Base-by-base conservation (phyloP, 2,329 filamentous ascomycete genomes). In the Sarocladium kiliense region DNA sequence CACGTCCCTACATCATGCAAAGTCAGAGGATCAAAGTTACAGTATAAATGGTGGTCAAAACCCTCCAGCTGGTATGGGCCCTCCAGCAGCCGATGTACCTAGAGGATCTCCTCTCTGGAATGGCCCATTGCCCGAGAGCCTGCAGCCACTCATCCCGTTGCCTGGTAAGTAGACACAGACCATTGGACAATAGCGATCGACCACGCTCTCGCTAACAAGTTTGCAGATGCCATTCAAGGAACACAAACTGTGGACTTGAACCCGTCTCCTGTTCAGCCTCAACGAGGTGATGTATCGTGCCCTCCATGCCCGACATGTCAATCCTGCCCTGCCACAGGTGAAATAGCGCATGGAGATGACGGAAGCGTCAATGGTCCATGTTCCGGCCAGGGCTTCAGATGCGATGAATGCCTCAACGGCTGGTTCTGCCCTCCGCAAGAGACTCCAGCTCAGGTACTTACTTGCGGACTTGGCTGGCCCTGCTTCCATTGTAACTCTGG, bases 361-460 rank as follows among this genome's bases (percentile, higher is more conserved):
- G 27, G 16, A 16, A 18, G 30, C 3, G n/a, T 16, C 27, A 36
- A 36, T 18, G 60, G 58, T 6, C 58, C 64, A 6, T 67, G 65
- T 26, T 61, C 64, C 1, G 64, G 62, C 5, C 58, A 56, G 41
- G 66, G 67, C 0, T 66, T 64, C 36, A 58, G 56, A 4, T 69
- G 66, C 53, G 53, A 58, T 2, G 65, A 68, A 18, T 69, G 66
- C 36, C 59, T 64, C 5, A 58, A 67, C 41, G 65, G 66, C 5
- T 65, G 65, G 65, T 68, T 68, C 42, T 68, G 65, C 50, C 66
- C 66, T 39, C 65, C 66, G 5, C 57, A 61, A 41, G 62, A 68
- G 55, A 68, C 67, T 2, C 65, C 65, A n/a, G 60, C 65, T 23
- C 64, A 65, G 32, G 57, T 51, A 6, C 63, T 61, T 2, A 61